These are phyloP conservation scores for Diplosphaera chodatii DNA, from an alignment of 139 green algal genomes.

Conservation along the genomic window DNA sequence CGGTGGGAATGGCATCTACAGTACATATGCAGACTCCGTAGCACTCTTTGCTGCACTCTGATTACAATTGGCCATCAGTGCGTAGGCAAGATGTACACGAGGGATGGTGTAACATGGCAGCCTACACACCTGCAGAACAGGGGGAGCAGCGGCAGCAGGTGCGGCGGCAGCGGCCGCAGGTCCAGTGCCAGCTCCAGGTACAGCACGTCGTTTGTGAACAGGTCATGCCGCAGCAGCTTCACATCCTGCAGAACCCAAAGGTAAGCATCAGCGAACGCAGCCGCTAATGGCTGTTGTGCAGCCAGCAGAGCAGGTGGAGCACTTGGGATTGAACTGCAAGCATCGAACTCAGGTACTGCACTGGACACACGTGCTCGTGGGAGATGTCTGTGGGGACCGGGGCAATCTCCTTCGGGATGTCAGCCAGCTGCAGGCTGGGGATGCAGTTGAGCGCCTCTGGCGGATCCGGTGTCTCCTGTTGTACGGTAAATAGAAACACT, in stretches of 20 bases:
- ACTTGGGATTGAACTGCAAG: too few relatives aligned
- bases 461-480: slow-evolving; percentile 91
- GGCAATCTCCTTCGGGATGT: slow-evolving; percentile 82
- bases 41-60: too few relatives aligned
- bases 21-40: too few relatives aligned
- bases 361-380: slow-evolving; percentile 6
- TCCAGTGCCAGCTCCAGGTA: slow-evolving; percentile 85
- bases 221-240: slow-evolving; percentile 86
- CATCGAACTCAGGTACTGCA: too few relatives aligned
- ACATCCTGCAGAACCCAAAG: slow-evolving; percentile 24
- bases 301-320: too few relatives aligned
- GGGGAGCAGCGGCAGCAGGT: slow-evolving; percentile 91
- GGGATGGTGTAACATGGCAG: too few relatives aligned
- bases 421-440: slow-evolving; percentile 65
- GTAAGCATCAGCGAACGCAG: too few relatives aligned
- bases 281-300: too few relatives aligned
- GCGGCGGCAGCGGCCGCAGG: slow-evolving; percentile 56
- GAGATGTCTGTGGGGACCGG: slow-evolving; percentile 70
- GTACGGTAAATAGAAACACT: too few relatives aligned
- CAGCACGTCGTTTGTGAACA: slow-evolving; percentile 98
- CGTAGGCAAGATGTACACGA: too few relatives aligned
- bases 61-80: too few relatives aligned
- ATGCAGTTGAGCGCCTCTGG: slow-evolving; percentile 85
- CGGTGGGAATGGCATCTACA: too few relatives aligned
- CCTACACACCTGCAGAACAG: slow-evolving; percentile 85